Evolutionary conservation across 176 grass and related monocot species (phyloP), one percentile per base, ranked within the genome.

Genomic region (Rhipidocladum racemiflorum): DNA sequence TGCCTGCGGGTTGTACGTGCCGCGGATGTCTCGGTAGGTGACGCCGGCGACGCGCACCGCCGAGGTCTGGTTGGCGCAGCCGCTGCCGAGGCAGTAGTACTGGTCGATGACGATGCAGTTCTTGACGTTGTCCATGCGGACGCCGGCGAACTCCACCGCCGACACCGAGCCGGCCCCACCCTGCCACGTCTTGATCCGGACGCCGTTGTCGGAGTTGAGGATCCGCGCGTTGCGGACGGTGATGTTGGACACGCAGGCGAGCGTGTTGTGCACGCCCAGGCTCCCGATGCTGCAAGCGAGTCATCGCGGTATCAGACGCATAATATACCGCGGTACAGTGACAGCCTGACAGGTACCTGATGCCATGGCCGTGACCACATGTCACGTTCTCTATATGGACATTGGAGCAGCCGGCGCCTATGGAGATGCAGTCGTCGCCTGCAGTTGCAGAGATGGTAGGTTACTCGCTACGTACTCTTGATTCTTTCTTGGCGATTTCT

Each of bases 151-250:
- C 15, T 59, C 77, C 10, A 94, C 83, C 25, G 35, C 83, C 1
- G 85, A 78, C 9, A 97, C 88, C 0, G 88, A 72, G 4, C 94
- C 91, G 2, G 68, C 75, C 40, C 94, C 94, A 4, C 91, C 91
- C 73, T 97, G 91, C 91, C 94, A 94, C 8, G 94, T 94, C 91
- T 97, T 97, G 91, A 94, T 97, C 48, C 94, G 78, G 4, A 92
- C 79, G 21, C 90, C 94, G 65, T 94, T 92, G 69, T 97, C 89
- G 3, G 91, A 97, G 80, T 94, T 24, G 1, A 70, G 6, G 27
- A 97, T 87, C 69, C 73, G 76, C 40, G 87, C 46, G 79, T 83
- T 85, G 23, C 86, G 62, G 16, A 92, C 91, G 18, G 77, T 89
- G 11, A 97, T 53, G 88, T 97, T 91, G 34, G 89, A 89, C 24